Conservation (phyloP, 2,329 filamentous ascomycete genomes). For the Helotiales sp. region DNA sequence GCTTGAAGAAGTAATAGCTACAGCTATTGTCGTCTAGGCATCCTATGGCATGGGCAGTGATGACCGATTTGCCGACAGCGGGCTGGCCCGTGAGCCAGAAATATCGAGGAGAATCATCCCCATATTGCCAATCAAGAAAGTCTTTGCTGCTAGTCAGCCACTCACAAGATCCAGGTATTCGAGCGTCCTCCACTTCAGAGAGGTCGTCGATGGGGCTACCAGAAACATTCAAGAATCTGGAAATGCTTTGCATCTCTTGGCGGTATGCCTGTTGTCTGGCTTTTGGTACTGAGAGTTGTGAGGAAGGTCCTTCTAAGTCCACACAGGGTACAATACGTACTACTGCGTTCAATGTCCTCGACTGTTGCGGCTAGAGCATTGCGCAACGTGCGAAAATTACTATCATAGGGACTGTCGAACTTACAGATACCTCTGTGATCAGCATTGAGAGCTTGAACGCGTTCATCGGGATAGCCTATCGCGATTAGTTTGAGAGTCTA, state of each 20-base stretch:
- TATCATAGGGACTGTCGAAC: not conserved
- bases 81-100: not conserved
- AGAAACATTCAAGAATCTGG: not conserved
- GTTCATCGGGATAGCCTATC: not conserved
- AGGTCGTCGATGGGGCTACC: not conserved
- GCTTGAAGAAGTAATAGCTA: not conserved
- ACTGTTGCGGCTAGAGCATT: not conserved
- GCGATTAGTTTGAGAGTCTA: not conserved
- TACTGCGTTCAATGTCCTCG: not conserved
- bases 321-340: not conserved
- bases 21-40: not conserved
- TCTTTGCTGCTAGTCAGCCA: not conserved
- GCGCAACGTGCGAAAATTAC: not conserved
- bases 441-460: not conserved
- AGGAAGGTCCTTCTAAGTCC: no score
- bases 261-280: not conserved
- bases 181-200: not conserved
- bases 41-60: not conserved
- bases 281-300: not conserved
- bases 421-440: not conserved
- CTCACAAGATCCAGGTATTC: not conserved
- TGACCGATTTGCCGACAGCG: not conserved
- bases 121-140: not conserved
- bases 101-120: not conserved
- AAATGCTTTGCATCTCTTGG: not conserved